Base-by-base conservation (phyloP, 2,329 filamentous ascomycete genomes). In the Diaporthe vaccinii region DNA sequence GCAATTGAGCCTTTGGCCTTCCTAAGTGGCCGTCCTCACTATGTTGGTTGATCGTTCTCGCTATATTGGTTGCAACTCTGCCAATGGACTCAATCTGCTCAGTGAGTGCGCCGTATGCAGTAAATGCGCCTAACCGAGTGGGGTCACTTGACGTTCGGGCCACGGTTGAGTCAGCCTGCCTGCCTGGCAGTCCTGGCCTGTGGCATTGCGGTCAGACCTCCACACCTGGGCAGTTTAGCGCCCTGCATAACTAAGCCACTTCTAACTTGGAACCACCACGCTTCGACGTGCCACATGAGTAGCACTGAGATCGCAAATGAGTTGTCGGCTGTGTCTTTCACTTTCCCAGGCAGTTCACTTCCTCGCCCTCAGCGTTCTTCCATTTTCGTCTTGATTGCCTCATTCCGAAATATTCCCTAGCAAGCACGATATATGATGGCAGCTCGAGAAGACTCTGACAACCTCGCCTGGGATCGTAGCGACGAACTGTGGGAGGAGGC, bases 391-490 rank as follows among this genome's bases (percentile, higher is more conserved):
- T 17, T 41, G 14, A 17, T 44, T 41, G 7, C 20, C 36, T 44
- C 36, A 28, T 28, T 58, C 10, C n/a, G 10, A 44, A 5, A 62
- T 31, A 46, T 20, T 22, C 20, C 12, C 14, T 49, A 34, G 25
- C 61, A 15, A 65, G 41, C 17, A 46, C 25, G 22, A 34, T 10
- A 20, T 3, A 79, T 20, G 39, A 82, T 81, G 80, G 39, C 69
- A 67, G 78, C 79, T 53, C 79, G 80, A 73, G 76, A 82, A 61
- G 78, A 82, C 57, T 78, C 78, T 57, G 81, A 82, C 53, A 78
- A 80, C n/a, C 76, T 82, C 59, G 82, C 79, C 3, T 82, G 79
- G 80, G 80, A 82, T 69, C 76, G 76, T 17, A 81, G 77, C 65
- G 81, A 83, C 70, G 79, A 80, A 58, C 62, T 72, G 51, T 81